These are phyloP conservation scores for Didymella lethalis DNA, from an alignment of 2,329 filamentous ascomycete species.

Conservation along the genomic window DNA sequence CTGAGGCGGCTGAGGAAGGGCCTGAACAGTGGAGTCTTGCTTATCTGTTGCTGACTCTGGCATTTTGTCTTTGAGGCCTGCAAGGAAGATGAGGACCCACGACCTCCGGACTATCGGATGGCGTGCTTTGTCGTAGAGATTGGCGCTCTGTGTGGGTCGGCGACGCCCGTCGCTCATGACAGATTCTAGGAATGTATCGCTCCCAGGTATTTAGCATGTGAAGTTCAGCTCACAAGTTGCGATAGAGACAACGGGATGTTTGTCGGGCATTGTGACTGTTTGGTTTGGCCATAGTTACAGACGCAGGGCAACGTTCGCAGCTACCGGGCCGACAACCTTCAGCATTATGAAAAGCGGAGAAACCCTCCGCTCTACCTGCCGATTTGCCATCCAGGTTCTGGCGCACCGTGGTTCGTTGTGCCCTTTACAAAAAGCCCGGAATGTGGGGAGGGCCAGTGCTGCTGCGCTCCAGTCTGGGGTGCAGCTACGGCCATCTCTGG, in stretches of 20 bases:
- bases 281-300: constrained; percentile 9
- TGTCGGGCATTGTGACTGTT: constrained; percentile 11
- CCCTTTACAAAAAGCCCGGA: constrained; percentile 21
- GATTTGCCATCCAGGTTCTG: constrained; percentile 25
- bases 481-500: constrained; percentile 23
- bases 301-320: constrained; percentile 14
- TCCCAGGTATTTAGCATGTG: constrained; percentile 2
- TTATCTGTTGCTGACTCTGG: constrained; percentile 27
- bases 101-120: constrained; percentile 19
- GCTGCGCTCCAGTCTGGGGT: constrained; percentile 38
- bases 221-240: constrained; percentile 8
- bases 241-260: constrained; percentile 7
- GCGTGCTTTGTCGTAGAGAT: constrained; percentile 25
- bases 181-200: constrained; percentile 19
- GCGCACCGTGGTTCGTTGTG: constrained; percentile 24
- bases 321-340: constrained; percentile 22
- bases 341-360: constrained; percentile 11
- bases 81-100: constrained; percentile 26
- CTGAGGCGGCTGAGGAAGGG: constrained; percentile 14
- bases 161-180: constrained; percentile 17
- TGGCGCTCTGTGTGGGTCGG: constrained; percentile 26
- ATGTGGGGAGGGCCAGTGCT: constrained; percentile 30
- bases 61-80: constrained; percentile 19
- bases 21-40: constrained; percentile 28
- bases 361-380: constrained; percentile 29